Base-by-base conservation (phyloP, 176 grass and related monocot genomes). In the Aegilops speltoides region DNA sequence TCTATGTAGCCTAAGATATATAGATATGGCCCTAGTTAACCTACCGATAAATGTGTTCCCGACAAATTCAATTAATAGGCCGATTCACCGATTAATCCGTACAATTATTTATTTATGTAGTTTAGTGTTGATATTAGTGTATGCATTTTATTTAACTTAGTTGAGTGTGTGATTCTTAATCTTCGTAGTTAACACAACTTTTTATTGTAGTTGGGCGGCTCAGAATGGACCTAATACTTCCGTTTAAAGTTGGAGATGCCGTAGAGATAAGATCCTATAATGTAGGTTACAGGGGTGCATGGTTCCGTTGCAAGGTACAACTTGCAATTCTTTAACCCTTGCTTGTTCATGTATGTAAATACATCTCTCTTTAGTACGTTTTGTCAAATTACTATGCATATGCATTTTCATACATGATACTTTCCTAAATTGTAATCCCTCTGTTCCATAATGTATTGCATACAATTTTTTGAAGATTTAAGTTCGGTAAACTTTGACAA, bases 241-340 rank as follows among this genome's bases (percentile, higher is more conserved):
- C 93, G 25, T 95, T 90, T 86, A 79, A 86, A 83, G 48, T 46
- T 83, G 93, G 90, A 59, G 83, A 86, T 19, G 68, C 56, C 20
- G 41, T 62, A 31, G 90, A 95, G 67, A 52, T 73, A 36, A 92
- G 81, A 43, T 88, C 82, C 69, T 95, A 90, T 84, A 3, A 22
- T 48, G 19, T 16, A 10, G 93, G 93, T 75, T 95, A 48, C 19
- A 84, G 88, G 33, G 90, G 93, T 26, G 88, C 90, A 71, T 95
- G 93, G 90, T 95, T 95, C 41, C 79, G 85, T 64, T 90, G 82
- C 75, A 95, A 92, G 93, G 90, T 95, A 79, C 33, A 12, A 11
- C 69, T 31, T n/a, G 67, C 56, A 33, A 70, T 73, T 52, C 6
- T 74, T 59, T 7, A 32, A 43, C 20, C 60, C 22, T 69, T 84